Evolutionary conservation across 768 basidiomycete species (phyloP).

Genomic region (Tylopilus sp.): DNA sequence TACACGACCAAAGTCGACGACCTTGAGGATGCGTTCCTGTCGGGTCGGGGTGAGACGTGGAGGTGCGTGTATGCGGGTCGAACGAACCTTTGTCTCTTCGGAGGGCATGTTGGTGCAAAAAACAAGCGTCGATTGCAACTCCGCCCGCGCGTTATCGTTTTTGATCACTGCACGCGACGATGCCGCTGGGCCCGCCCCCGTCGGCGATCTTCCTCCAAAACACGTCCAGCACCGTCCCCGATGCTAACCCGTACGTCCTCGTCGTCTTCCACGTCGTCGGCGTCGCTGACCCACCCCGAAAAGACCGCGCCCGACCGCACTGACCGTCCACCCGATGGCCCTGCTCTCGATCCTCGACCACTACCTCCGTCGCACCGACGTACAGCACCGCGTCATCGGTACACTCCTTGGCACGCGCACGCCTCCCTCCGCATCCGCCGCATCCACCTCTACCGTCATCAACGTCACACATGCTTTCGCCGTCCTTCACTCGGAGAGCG

Average conservation of each 20-base stretch:
- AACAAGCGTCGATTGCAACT: conserved; percentile 27
- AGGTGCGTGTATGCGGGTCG: not conserved
- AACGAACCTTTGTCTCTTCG: conserved; percentile 81
- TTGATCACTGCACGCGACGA: conserved; percentile 29
- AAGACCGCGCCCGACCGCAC: conserved; percentile 67
- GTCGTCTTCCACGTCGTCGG: not conserved
- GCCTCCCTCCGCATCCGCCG: conserved; percentile 37
- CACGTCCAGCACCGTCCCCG: conserved; percentile 25
- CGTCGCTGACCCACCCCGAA: not conserved
- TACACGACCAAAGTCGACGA: conserved; percentile 80
- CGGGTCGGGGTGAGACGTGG: not conserved
- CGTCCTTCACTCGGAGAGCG: conserved; percentile 88
- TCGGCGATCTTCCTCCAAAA: conserved; percentile 45
- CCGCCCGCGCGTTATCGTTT: conserved; percentile 17
- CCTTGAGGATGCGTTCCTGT: conserved; percentile 76
- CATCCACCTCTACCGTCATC: conserved; percentile 32
- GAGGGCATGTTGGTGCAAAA: conserved; percentile 64
- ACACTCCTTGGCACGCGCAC: conserved; percentile 83
- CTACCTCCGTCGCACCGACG: conserved; percentile 82
- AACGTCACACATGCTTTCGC: conserved; percentile 86
- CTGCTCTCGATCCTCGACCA: conserved; percentile 96
- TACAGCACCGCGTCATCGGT: conserved; percentile 88
- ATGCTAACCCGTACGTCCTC: conserved; percentile 34
- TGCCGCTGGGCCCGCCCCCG: conserved; percentile 46
- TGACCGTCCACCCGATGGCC: conserved; percentile 88